Percentiles rank a stretch among this genome's conserved stretches.
Conservation (phyloP, 148 eudicot species). For the Camellia sinensis region DNA sequence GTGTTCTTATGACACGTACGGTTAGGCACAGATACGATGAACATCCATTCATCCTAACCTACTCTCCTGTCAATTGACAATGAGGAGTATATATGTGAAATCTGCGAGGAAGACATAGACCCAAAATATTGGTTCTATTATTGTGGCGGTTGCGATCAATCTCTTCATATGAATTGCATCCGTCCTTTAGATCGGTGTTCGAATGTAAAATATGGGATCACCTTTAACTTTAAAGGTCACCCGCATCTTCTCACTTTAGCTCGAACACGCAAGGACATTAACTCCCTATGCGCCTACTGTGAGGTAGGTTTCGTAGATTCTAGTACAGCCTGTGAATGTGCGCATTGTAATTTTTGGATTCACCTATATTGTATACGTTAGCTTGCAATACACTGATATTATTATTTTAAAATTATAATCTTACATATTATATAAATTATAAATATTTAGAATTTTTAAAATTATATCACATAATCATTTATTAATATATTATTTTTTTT, state of each 20-base stretch:
- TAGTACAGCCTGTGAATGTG: not conserved
- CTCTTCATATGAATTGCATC: not conserved
- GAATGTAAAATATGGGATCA: not conserved
- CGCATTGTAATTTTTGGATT: not conserved
- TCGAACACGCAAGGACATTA: not conserved
- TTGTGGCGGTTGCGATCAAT: not conserved
- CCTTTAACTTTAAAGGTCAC: not conserved
- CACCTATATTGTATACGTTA: not conserved
- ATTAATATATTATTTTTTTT: no score
- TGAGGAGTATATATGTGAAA: not conserved
- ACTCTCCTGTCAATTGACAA: not conserved
- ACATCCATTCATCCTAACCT: not conserved
- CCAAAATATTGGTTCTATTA: not conserved
- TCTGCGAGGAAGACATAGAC: not conserved
- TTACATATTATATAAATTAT: no score
- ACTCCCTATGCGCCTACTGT: no score
- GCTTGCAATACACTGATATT: no score
- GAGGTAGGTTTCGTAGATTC: no score
- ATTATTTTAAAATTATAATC: fast-evolving
- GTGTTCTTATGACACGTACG: not conserved
- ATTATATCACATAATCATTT: no score
- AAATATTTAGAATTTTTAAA: no score
- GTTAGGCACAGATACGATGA: slow-evolving; percentile 3
- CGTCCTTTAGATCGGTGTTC: not conserved
- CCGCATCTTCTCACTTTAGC: not conserved